Conservation (phyloP, 305 asterid species). For the Fraxinus platypoda region DNA sequence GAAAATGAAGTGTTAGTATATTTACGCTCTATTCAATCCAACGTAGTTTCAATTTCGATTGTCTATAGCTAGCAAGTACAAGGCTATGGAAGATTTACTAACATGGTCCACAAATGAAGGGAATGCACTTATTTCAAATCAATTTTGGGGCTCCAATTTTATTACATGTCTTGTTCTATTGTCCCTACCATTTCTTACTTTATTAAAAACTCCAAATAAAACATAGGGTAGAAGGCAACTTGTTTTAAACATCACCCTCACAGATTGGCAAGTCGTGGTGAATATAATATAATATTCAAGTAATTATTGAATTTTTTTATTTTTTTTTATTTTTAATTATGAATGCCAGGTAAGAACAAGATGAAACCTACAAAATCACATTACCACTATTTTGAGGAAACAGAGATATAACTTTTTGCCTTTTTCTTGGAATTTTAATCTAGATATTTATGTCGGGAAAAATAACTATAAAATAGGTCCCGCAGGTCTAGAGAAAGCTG, state of each 20-base stretch:
- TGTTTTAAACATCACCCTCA: not conserved
- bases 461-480: too few relatives aligned
- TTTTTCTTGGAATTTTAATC: not conserved
- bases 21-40: not conserved
- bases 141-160: not conserved
- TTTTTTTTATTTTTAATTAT: too few relatives aligned
- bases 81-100: not conserved
- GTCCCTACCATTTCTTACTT: slow-evolving; percentile 9
- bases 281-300: not conserved
- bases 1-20: not conserved
- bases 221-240: not conserved
- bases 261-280: not conserved
- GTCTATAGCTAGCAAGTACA: not conserved
- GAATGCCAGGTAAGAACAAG: not conserved
- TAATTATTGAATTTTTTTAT: too few relatives aligned
- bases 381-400: not conserved
- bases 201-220: not conserved
- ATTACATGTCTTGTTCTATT: slow-evolving; percentile 1
- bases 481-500: too few relatives aligned
- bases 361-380: not conserved
- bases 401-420: not conserved
- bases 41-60: not conserved
- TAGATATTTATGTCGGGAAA: too few relatives aligned
- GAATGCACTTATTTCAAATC: not conserved
- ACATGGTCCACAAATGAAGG: not conserved